Percentiles rank a stretch among this genome's conserved stretches.
phyloP scores from a whole-genome alignment of 2,329 filamentous ascomycete species.

The Lasiodiplodia sp. region DNA sequence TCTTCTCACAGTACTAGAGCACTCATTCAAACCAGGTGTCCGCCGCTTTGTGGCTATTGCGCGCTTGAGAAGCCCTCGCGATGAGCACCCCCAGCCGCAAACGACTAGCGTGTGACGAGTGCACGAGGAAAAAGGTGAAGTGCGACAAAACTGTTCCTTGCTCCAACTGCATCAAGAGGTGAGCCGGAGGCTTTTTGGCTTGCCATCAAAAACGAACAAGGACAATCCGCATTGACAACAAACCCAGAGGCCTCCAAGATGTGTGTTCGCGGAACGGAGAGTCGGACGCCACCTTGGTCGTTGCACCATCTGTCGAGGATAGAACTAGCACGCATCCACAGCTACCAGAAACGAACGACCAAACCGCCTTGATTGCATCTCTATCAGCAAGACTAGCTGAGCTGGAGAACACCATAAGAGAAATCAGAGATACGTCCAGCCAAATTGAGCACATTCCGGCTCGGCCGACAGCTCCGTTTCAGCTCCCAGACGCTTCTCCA shows the following conservation, averaged over 20 bases:
- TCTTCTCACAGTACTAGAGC: no score
- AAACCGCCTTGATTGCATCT: conserved; percentile 32
- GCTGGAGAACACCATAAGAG: conserved; percentile 37
- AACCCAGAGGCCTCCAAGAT: conserved; percentile 32
- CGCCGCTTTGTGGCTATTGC: not conserved
- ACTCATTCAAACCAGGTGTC: no score
- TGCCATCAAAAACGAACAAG: not conserved
- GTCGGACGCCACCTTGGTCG: conserved; percentile 16
- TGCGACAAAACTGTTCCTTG: conserved; percentile 54
- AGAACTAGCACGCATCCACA: not conserved
- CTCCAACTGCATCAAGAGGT: conserved; percentile 49
- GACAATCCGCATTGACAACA: not conserved
- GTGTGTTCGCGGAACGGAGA: conserved; percentile 33
- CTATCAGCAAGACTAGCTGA: conserved; percentile 39
- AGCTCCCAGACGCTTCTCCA: not conserved
- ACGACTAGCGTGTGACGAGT: conserved; percentile 41
- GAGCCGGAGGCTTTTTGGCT: conserved; percentile 1
- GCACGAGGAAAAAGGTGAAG: conserved; percentile 45
- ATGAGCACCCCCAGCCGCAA: not conserved
- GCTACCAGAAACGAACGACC: not conserved
- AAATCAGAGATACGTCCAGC: not conserved
- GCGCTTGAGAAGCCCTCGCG: not conserved
- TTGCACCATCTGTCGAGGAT: conserved; percentile 20
- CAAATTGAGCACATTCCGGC: not conserved
- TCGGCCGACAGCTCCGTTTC: conserved; percentile 21